Evolutionary conservation across 1,139 yeast species (phyloP).

Genomic region (Zhuliangozyma parablackwelliae): DNA sequence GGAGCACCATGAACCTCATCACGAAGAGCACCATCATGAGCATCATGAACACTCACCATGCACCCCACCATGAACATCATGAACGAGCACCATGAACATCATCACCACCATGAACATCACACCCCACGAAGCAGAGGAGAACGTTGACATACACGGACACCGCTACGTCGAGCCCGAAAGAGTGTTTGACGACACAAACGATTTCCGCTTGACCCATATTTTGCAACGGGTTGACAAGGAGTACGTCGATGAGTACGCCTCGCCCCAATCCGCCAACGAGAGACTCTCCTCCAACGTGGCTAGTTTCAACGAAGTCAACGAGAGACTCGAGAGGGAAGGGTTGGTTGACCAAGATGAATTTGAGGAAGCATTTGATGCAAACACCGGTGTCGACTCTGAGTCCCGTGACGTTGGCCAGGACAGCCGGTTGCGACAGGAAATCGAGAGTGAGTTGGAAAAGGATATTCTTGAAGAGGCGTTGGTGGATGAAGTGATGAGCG

Average conservation of each 20-base stretch:
- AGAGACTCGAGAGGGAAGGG: conserved; percentile 11
- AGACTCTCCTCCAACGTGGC: conserved; percentile 5
- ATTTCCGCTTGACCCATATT: conserved; percentile 28
- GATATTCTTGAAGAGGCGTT: conserved; percentile 2
- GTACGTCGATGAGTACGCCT: conserved; percentile 4
- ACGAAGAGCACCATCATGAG: no score
- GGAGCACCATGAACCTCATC: no score
- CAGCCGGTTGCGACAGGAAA: conserved; percentile 5
- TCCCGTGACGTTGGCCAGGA: conserved; percentile 9
- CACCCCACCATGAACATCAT: no score
- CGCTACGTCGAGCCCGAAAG: conserved; percentile 26
- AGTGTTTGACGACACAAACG: conserved; percentile 23
- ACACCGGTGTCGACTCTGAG: neutral
- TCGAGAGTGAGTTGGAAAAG: neutral
- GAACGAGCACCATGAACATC: conserved; percentile 1
- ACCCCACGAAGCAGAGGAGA: no score
- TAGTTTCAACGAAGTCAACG: conserved; percentile 9
- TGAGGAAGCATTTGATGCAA: conserved; percentile 13
- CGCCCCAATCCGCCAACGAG: conserved; percentile 11
- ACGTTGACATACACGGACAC: conserved; percentile 9
- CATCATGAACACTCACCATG: no score
- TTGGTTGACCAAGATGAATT: conserved; percentile 10
- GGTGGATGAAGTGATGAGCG: conserved; percentile 8
- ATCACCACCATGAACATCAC: no score
- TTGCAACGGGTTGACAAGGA: conserved; percentile 12